phyloP scores from a whole-genome alignment of 2,329 filamentous ascomycete genomes.

The Gliomastix tumulicola region DNA sequence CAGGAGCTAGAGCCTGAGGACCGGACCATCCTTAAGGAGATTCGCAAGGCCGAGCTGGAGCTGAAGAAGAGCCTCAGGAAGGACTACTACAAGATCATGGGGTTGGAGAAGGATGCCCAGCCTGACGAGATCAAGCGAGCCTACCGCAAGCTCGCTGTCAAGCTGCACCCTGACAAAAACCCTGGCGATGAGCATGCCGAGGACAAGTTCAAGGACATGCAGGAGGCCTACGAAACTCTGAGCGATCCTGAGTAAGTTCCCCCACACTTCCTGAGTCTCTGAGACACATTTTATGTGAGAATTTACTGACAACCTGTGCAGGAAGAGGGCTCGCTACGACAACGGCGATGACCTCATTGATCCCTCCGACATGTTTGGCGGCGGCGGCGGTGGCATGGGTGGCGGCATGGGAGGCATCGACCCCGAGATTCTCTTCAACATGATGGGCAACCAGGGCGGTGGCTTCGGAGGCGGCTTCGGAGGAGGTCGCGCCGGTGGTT shows the following conservation, averaged over 20 bases:
- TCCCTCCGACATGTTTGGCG: slow-evolving; percentile 76
- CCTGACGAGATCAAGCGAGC: slow-evolving; percentile 91
- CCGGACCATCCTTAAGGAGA: slow-evolving; percentile 71
- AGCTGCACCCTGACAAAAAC: slow-evolving; percentile 98
- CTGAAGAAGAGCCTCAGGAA: slow-evolving; percentile 97
- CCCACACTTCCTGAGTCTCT: slow-evolving; percentile 7
- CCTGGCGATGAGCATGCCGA: slow-evolving; percentile 77
- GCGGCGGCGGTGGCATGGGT: slow-evolving; percentile 53
- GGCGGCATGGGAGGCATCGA: slow-evolving; percentile 65
- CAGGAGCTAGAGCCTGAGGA: slow-evolving; percentile 79
- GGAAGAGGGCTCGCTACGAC: slow-evolving; percentile 85
- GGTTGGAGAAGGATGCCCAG: slow-evolving; percentile 75
- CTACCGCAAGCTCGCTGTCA: slow-evolving; percentile 88
- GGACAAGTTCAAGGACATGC: slow-evolving; percentile 94
- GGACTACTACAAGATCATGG: slow-evolving; percentile 98
- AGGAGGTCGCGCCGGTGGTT: slow-evolving; percentile 40
- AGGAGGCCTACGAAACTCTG: slow-evolving; percentile 92
- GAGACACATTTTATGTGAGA: too few species aligned
- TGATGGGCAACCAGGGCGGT: slow-evolving; percentile 65
- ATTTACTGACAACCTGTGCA: slow-evolving; percentile 31
- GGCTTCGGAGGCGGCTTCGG: slow-evolving; percentile 48
- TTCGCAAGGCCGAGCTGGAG: slow-evolving; percentile 86
- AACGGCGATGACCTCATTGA: slow-evolving; percentile 88
- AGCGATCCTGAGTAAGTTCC: slow-evolving; percentile 80
- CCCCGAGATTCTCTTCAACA: slow-evolving; percentile 73